Evolutionary conservation across 2,329 filamentous ascomycete species (phyloP).

Genomic region (Microcera coccophila): DNA sequence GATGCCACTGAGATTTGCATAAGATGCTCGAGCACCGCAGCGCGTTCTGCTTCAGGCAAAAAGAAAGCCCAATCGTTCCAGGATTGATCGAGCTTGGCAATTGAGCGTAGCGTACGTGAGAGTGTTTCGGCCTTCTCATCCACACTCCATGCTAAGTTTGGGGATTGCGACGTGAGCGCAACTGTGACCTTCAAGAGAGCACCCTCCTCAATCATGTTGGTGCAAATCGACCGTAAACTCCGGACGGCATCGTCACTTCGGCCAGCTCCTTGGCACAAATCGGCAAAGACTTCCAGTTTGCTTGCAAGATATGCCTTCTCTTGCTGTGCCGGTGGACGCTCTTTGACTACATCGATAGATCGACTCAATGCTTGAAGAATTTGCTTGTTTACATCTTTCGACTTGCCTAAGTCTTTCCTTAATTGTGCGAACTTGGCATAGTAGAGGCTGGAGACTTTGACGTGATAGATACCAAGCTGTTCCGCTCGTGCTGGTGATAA

Average conservation of each 20-base stretch:
- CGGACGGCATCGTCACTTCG: constrained; percentile 55
- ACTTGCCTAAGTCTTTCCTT: constrained; percentile 40
- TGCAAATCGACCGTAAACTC: constrained; percentile 58
- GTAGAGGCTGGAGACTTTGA: constrained; percentile 69
- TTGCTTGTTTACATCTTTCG: constrained; percentile 35
- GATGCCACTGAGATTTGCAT: constrained; percentile 47
- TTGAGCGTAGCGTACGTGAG: constrained; percentile 55
- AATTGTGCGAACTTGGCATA: constrained; percentile 58
- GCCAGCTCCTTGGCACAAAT: constrained; percentile 52
- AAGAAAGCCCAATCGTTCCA: constrained; percentile 55
- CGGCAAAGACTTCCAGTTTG: constrained; percentile 65
- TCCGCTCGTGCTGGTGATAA: constrained; percentile 29
- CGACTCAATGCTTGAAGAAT: constrained; percentile 57
- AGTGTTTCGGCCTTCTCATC: constrained; percentile 49
- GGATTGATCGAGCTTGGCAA: constrained; percentile 57
- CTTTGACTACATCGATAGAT: constrained; percentile 60
- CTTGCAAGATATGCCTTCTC: constrained; percentile 56
- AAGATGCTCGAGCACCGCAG: constrained; percentile 58
- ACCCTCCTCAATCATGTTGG: constrained; percentile 56
- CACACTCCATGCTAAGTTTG: constrained; percentile 51
- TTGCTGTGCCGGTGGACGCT: constrained; percentile 51
- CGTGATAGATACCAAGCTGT: constrained; percentile 46
- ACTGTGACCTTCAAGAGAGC: constrained; percentile 51
- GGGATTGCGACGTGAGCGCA: constrained; percentile 46
- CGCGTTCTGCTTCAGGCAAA: constrained; percentile 49